Percentiles rank a stretch among this genome's conserved stretches.
Evolutionary conservation across 1,284 basidiomycete species (phyloP).

Genomic region (Gymnopus androsaceus): DNA sequence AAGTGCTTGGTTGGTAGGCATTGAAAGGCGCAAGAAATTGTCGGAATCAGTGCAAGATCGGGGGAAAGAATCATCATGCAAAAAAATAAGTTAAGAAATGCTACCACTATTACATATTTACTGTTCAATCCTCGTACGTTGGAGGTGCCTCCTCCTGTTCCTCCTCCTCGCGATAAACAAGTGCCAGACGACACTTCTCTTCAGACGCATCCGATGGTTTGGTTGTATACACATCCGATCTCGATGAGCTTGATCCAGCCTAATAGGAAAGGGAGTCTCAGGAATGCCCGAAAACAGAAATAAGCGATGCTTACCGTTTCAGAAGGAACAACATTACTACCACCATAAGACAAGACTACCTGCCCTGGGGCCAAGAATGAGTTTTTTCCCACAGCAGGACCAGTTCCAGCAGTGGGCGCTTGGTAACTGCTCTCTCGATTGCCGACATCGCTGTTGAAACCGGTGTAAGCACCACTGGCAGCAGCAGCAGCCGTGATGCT

Average conservation of each 20-base stretch:
- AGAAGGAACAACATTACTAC: background rate
- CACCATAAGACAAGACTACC: background rate
- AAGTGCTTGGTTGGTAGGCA: too few species aligned
- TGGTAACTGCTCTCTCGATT: background rate
- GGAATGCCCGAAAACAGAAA: background rate
- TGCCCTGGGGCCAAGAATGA: background rate
- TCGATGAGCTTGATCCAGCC: background rate
- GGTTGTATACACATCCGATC: background rate
- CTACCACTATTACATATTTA: too few species aligned
- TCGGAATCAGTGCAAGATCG: too few species aligned
- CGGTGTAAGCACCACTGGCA: background rate
- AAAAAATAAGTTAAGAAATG: too few species aligned
- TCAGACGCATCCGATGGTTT: background rate
- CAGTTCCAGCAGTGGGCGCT: background rate
- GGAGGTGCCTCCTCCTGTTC: background rate
- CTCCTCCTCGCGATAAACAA: background rate
- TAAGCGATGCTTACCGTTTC: background rate
- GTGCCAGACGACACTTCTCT: background rate
- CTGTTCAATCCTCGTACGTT: too few species aligned
- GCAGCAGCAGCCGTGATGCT: background rate
- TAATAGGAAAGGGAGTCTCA: background rate
- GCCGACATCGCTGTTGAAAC: background rate
- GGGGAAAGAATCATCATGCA: too few species aligned
- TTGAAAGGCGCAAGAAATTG: too few species aligned
- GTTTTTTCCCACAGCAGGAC: background rate